Evolutionary conservation across 345 rosid species (phyloP), one percentile per base, ranked within the genome.

Genomic region (Citrus medica): DNA sequence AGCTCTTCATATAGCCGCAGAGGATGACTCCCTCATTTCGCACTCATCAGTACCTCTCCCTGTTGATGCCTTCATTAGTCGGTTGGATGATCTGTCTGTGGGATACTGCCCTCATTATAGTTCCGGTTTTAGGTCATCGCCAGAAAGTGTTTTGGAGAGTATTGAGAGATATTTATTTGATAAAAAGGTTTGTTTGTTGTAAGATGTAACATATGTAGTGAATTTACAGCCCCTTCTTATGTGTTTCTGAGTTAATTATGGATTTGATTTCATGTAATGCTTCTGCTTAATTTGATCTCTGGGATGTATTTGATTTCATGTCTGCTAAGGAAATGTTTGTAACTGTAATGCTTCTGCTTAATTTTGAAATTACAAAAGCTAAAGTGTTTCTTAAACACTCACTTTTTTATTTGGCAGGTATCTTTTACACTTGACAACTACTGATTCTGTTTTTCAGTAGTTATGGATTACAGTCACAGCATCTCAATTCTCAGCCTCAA

Each of bases 11-110:
- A 76, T 91, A 62, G 93, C 90, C 13, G 95, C 93, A 5, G 95
- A 91, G 86, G 95, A 89, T 79, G 95, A 88, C 83, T 85, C 95
- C 9, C 86, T 89, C 1, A 63, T 89, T 40, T 88, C 90, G 0
- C 93, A 91, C 46, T 91, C 95, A 9, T 88, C 95, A 0, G 95
- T 86, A 51, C 85, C 90, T 14, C 82, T 91, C 62, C 95, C 93
- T 3, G 87, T 91, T 42, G 93, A 89, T 75, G 87, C 89, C 72
- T 88, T 89, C 66, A 37, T 85, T 48, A 84, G 83, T 22, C 77
- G 88, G 78, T 48, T 91, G 82, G 89, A 87, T 83, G 91, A 91
- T 82, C 89, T 91, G 73, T 91, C 92, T 38, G 79, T 86, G 86
- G 90, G 87, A n/a, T 91, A 81, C 81, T 88, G 89, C 82, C 78